Base-by-base conservation (phyloP, 768 basidiomycete species). In the Fomitopsis pulvina region DNA sequence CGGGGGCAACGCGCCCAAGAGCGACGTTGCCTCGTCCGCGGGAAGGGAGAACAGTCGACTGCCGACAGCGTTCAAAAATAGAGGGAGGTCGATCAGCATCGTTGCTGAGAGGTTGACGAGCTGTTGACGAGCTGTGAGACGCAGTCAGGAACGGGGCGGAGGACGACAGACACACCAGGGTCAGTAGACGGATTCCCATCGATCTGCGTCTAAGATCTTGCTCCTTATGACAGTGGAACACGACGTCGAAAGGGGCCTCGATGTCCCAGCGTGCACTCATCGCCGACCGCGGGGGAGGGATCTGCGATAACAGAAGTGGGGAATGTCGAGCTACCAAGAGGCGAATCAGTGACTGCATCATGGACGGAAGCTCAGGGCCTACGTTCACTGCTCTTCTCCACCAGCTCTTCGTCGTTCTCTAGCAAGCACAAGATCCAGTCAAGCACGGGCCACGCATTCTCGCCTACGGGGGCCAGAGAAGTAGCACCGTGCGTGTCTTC, bases 391-490 rank as follows among this genome's bases (percentile, higher is more conserved):
- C 65, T 63, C 14, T 56, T 54, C 50, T 67, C 65, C 20, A 59
- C 58, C 43, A 65, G 51, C 9, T 57, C 53, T 56, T 87, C 80
- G 52, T 89, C 86, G 54, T 74, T 76, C 59, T 91, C 85, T 55
- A 87, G 87, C 18, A 89, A 56, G 20, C 66, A 61, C 10, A 91
- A 47, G 0, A 89, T 55, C 83, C 84, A 89, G 20, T 80, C 77
- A n/a, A 91, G 71, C 37, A 83, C 61, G 26, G 77, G 73, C 87
- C 88, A 91, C 4, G 85, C 80, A 52, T 81, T 69, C 41, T 77
- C 73, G 21, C 77, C 79, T 21, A 89, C 74, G 10, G 74, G 60
- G 41, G 57, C 50, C 20, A 63, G 62, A 40, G 47, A 27, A 46
- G 48, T 55, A 27, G 58, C 63, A 46, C 59, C 58, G 47, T 60